Evolutionary conservation across 1,139 yeast genomes (phyloP).

Genomic region (Spathaspora sp.): DNA sequence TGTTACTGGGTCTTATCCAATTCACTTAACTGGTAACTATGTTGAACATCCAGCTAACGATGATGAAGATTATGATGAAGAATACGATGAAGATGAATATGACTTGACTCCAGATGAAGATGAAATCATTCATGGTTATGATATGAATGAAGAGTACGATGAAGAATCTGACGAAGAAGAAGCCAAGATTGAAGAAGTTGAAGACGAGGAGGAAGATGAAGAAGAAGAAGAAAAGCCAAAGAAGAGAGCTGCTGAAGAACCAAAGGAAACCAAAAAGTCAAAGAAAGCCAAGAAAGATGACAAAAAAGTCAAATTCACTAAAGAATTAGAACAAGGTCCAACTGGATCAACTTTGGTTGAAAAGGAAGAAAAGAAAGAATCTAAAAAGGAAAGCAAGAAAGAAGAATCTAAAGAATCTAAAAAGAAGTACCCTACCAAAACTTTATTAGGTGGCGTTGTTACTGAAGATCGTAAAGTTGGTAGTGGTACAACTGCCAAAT

Average conservation of each 20-base stretch:
- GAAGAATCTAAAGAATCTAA: slow-evolving; percentile 21
- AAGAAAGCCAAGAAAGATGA: slow-evolving; percentile 49
- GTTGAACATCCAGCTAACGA: slow-evolving; percentile 91
- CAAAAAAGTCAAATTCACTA: slow-evolving; percentile 83
- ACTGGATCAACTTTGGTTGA: slow-evolving; percentile 49
- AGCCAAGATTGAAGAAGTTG: slow-evolving; percentile 56
- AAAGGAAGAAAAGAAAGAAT: slow-evolving; percentile 21
- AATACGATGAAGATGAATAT: slow-evolving; percentile 57
- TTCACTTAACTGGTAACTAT: slow-evolving; percentile 92
- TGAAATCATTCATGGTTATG: slow-evolving; percentile 59
- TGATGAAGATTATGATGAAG: slow-evolving; percentile 53
- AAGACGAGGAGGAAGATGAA: slow-evolving; percentile 54
- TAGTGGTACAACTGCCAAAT: slow-evolving; percentile 83
- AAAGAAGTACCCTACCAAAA: slow-evolving; percentile 63
- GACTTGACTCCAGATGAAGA: slow-evolving; percentile 93
- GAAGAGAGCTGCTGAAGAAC: slow-evolving; percentile 30
- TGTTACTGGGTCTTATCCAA: slow-evolving; percentile 92
- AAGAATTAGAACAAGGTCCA: slow-evolving; percentile 93
- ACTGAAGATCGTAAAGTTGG: slow-evolving; percentile 92
- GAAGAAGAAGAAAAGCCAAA: slow-evolving; percentile 38
- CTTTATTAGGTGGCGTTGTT: slow-evolving; percentile 88
- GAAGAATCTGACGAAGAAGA: slow-evolving; percentile 58
- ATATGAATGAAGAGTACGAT: slow-evolving; percentile 62
- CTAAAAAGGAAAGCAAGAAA: slow-evolving; percentile 28
- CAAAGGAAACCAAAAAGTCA: slow-evolving; percentile 32